Evolutionary conservation across 164 flowering plant species (phyloP).

Genomic region (Magnolia changhungtana): DNA sequence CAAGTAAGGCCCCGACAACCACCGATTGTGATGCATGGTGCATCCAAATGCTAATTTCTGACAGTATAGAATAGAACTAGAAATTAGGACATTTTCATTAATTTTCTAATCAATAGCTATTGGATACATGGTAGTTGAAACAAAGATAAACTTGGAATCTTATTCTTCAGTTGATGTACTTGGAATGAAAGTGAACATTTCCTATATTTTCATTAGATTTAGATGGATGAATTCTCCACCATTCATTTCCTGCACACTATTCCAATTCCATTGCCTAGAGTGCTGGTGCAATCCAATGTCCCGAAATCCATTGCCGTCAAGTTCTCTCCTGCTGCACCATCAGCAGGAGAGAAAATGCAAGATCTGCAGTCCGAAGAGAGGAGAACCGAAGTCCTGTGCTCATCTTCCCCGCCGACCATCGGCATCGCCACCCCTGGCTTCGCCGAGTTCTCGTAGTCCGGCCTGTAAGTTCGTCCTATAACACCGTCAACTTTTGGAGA

Average conservation of each 20-base stretch:
- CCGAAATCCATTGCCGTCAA: conserved; percentile 30
- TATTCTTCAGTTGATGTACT: no score
- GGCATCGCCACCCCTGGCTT: conserved; percentile 80
- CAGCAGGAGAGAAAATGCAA: conserved; percentile 46
- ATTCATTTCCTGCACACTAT: conserved; percentile 53
- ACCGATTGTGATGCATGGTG: no score
- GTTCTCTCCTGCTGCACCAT: conserved; percentile 13
- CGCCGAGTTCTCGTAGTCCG: conserved; percentile 58
- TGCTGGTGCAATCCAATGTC: conserved; percentile 47
- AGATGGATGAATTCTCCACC: background rate
- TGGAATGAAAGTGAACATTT: no score
- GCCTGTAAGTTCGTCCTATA: conserved; percentile 67
- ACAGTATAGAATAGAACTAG: no score
- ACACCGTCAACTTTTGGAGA: conserved; percentile 71
- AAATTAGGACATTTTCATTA: no score
- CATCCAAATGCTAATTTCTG: no score
- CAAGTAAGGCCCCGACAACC: no score
- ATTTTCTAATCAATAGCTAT: no score
- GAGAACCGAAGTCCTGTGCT: conserved; percentile 54
- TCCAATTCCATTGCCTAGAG: conserved; percentile 41
- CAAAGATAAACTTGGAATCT: no score
- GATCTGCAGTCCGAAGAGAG: conserved; percentile 44
- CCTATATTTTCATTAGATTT: background rate
- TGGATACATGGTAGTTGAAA: no score
- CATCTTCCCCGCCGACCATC: conserved; percentile 69